Base-by-base conservation (phyloP, 2,329 filamentous ascomycete genomes). In the Fusarium palustre region DNA sequence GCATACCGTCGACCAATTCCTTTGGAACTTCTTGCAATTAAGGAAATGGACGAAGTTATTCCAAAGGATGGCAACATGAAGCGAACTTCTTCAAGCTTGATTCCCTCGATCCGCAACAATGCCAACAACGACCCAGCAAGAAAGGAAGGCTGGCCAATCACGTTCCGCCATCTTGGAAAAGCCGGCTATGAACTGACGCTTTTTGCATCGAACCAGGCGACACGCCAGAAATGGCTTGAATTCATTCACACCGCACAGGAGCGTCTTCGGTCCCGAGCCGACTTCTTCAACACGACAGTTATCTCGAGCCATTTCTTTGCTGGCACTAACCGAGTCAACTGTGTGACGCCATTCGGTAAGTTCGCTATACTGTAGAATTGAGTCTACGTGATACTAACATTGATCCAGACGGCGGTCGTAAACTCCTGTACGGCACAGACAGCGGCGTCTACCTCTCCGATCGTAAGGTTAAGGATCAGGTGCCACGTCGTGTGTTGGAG, bases 31-130 rank as follows among this genome's bases (percentile, higher is more conserved):
- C 86, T 99, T 18, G 90, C 96, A 25, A 98, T 99, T 72, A 91
- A 92, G 55, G 95, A 98, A 77, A 98, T 99, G 95, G 95, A 98
- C 55, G 94, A 97, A 77, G 90, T 98, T 31, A 92, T 97, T 42
- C 94, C 94, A 5, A 90, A 88, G 68, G 81, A 90, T 49, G 94
- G 94, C 25, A 85, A 93, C 46, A 85, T 93, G 34, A 98, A 97
- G 82, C 87, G 96, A 53, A 91, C 94, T 16, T 97, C 95, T 1
- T 96, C 94, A 4, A 95, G 93, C 78, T 84, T 98, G 74, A 88
- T 97, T 45, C 84, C 87, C 36, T 82, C 84, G 53, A 81, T 87
- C 45, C 80, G 85, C 48, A 80, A 81, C 58, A 82, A 82, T 52
- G 78, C 80, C 39, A 76, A 78, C 3, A 76, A 78, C 4, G 84